Conservation (phyloP, 805 yeast genomes). For the Grigorovia transvaalensis region DNA sequence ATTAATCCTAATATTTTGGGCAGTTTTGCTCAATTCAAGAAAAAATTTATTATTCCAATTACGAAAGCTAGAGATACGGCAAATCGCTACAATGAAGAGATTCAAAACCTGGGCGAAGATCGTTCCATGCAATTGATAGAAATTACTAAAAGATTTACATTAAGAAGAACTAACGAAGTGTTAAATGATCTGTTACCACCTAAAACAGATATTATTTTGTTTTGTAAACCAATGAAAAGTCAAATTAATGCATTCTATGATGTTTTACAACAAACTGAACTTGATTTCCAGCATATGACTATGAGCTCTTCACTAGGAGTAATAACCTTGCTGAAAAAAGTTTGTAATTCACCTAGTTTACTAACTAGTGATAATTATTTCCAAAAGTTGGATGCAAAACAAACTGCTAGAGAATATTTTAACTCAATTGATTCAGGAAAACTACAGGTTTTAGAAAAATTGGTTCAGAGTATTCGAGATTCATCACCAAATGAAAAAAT, state of each 20-base stretch:
- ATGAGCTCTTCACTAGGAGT: constrained; percentile 45
- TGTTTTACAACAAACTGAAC: constrained; percentile 29
- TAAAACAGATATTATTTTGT: constrained; percentile 64
- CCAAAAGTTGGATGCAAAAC: constrained; percentile 6
- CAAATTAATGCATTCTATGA: constrained; percentile 49
- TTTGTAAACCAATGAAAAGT: constrained; percentile 59
- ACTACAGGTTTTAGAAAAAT: constrained; percentile 44
- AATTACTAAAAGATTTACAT: constrained; percentile 53
- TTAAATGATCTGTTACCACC: constrained; percentile 55
- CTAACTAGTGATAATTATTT: constrained; percentile 37
- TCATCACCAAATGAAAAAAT: constrained; percentile 51
- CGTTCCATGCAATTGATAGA: constrained; percentile 53
- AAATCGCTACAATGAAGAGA: constrained; percentile 40
- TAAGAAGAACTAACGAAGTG: constrained; percentile 60
- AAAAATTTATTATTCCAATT: constrained; percentile 60
- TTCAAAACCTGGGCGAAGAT: constrained; percentile 47
- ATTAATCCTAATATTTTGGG: constrained; percentile 80
- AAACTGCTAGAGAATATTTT: constrained; percentile 8
- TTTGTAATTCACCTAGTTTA: constrained; percentile 74
- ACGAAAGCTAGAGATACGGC: constrained; percentile 55
- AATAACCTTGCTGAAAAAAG: constrained; percentile 65
- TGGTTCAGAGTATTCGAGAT: constrained; percentile 40
- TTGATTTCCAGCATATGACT: constrained; percentile 22
- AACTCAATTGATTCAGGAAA: constrained; percentile 45
- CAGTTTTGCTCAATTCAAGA: constrained; percentile 44